Conservation (phyloP, 2,329 filamentous ascomycete genomes). For the Monosporascus sp. region DNA sequence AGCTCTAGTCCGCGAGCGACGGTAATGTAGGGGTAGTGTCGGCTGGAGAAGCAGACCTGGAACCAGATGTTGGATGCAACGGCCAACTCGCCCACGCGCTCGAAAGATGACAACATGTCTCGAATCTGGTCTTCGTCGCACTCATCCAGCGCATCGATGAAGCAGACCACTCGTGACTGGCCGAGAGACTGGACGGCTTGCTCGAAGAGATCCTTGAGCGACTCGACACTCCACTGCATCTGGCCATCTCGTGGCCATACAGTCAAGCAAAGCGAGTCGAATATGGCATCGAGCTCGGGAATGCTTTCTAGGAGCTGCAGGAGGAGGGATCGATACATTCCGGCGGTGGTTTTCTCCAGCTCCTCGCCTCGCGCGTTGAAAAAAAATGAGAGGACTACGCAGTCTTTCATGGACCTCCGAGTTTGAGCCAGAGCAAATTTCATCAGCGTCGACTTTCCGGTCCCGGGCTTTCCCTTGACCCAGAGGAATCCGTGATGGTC, state of each 20-base stretch:
- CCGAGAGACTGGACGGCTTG: slow-evolving; percentile 12
- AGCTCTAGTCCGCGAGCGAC: slow-evolving; percentile 23
- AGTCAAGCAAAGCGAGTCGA: slow-evolving; percentile 19
- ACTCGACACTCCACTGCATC: slow-evolving; percentile 3
- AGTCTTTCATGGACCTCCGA: slow-evolving; percentile 11
- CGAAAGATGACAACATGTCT: slow-evolving; percentile 39
- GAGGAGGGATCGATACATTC: slow-evolving; percentile 48
- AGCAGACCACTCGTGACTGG: slow-evolving; percentile 4
- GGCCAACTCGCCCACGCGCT: slow-evolving; percentile 29
- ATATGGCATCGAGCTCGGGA: slow-evolving; percentile 27
- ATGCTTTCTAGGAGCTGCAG: slow-evolving; percentile 36
- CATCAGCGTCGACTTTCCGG: slow-evolving; percentile 38
- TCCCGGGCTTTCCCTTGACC: slow-evolving; percentile 30
- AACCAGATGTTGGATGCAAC: slow-evolving; percentile 13
- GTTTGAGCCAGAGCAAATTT: slow-evolving; percentile 29
- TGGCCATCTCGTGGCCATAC: not conserved
- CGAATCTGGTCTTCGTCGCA: slow-evolving; percentile 37
- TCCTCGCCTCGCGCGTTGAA: slow-evolving; percentile 41
- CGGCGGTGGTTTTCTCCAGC: slow-evolving; percentile 39
- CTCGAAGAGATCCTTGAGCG: slow-evolving; percentile 19
- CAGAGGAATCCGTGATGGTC: slow-evolving; percentile 23
- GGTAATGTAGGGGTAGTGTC: slow-evolving; percentile 25
- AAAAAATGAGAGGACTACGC: slow-evolving; percentile 38
- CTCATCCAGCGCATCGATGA: slow-evolving; percentile 41
- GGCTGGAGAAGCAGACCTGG: slow-evolving; percentile 38